phyloP scores from a whole-genome alignment of 176 grass and related monocot species.

The bread wheat (Triticum aestivum) region DNA sequence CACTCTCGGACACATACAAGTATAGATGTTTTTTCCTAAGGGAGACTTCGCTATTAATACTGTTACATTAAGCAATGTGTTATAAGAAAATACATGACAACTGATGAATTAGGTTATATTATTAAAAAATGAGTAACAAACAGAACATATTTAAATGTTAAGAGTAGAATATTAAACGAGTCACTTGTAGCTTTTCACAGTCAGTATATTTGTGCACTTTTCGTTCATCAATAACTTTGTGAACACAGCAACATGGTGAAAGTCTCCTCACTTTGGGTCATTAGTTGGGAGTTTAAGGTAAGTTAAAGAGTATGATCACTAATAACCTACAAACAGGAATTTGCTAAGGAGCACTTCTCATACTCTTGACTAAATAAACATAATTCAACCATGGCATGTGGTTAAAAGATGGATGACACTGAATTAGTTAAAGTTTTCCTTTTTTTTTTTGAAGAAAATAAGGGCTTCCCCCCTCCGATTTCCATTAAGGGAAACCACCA shows the following conservation, averaged over 20 bases:
- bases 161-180: not conserved
- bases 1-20: not conserved
- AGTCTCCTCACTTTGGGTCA: not conserved
- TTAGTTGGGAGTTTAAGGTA: not conserved
- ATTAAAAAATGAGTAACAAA: not conserved
- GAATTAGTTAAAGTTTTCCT: not conserved
- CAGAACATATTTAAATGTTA: not conserved
- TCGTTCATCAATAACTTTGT: slow-evolving; percentile 2
- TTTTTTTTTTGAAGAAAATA: too few relatives aligned
- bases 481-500: too few relatives aligned
- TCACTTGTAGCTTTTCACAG: not conserved
- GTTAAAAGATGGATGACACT: not conserved
- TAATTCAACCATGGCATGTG: not conserved
- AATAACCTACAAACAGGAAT: not conserved
- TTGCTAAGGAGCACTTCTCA: not conserved
- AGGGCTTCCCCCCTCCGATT: too few relatives aligned
- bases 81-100: not conserved
- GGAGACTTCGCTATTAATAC: not conserved
- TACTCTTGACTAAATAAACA: not conserved
- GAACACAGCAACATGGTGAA: not conserved
- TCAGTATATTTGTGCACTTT: not conserved
- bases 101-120: not conserved
- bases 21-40: not conserved
- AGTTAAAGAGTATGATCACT: not conserved
- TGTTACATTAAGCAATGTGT: not conserved